Evolutionary conservation across 352 stramenopile genomes (phyloP), one percentile per base, ranked within the genome.

Genomic region (Phytopythium chamaehyphon): DNA sequence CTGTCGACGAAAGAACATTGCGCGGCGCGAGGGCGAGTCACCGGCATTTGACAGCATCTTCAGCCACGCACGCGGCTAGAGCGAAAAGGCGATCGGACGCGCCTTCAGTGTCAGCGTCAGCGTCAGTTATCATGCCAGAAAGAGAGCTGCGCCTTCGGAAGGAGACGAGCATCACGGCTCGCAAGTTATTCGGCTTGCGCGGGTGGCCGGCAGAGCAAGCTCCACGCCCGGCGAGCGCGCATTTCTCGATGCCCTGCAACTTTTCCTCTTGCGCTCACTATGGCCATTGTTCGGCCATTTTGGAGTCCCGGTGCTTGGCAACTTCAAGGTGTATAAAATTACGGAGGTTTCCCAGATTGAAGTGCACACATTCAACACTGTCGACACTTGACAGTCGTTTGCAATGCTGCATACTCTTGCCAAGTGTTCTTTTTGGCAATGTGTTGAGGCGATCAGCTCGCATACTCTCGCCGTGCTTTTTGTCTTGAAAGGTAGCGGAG

Each of bases 251-350:
- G 45, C 45, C 8, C 24, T 51, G 5, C 6, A 1, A 19, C n/a
- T 9, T 16, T 18, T 39, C 9, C 18, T 40, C 45, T 51, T 22
- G 44, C 8, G 36, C 40, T 43, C 46, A 44, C 11, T 52, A 52
- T 52, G 6, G 11, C 2, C 16, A 19, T 16, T 33, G 26, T 40
- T 33, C 38, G 39, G 26, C n/a, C 44, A 18, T 50, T 24, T 31
- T n/a, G 44, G 15, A 53, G 31, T 40, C 56, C 38, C 18, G 37
- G 44, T n/a, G 8, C 12, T 2, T 24, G 18, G 50, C 48, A 75
- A 77, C 71, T 81, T 81, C 67, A 77, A 77, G 37, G 46, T 55
- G 54, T 64, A 83, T 77, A 28, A 64, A 54, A 15, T 83, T 52
- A 71, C 46, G 47, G 40, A 73, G 69, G 69, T 61, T 18, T 26